Evolutionary conservation across 352 stramenopile genomes (phyloP).

Genomic region (Pythium rhizo-oryzae): DNA sequence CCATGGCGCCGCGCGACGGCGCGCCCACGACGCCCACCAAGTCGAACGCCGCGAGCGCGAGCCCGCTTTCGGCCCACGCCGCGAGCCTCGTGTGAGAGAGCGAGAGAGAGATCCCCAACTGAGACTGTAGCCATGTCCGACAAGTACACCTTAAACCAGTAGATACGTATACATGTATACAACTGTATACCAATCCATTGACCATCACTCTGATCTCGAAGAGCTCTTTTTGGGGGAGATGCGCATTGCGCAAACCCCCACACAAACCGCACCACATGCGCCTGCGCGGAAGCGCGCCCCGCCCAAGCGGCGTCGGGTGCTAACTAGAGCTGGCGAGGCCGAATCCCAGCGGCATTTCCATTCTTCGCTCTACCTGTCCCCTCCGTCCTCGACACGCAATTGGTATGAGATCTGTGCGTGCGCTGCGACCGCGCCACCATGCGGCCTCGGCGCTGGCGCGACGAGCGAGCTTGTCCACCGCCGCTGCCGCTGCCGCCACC

Average conservation of each 20-base stretch:
- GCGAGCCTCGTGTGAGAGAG: constrained; percentile 12
- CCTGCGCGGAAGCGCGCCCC: constrained; percentile 3
- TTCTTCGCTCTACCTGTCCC: neutral
- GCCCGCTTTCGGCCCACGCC: constrained; percentile 9
- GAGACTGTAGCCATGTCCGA: constrained; percentile 17
- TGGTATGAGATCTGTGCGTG: neutral
- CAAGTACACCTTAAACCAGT: constrained; percentile 5
- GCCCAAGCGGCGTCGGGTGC: neutral
- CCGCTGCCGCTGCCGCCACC: too few relatives aligned
- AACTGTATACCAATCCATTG: neutral
- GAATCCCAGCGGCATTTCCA: neutral
- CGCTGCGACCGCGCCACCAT: neutral
- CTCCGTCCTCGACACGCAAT: neutral
- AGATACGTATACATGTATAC: neutral
- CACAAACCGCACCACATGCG: constrained; percentile 8
- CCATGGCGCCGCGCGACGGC: constrained; percentile 7
- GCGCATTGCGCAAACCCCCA: constrained; percentile 12
- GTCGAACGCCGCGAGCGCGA: constrained; percentile 16
- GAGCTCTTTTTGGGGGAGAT: constrained; percentile 8
- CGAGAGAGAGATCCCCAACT: neutral
- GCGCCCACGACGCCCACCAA: constrained; percentile 29
- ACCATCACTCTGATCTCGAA: constrained; percentile 9
- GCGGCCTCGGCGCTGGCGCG: neutral
- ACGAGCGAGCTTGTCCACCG: neutral
- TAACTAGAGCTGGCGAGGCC: neutral